Evolutionary conservation across 1,284 basidiomycete genomes (phyloP), one percentile per base, ranked within the genome.

Genomic region (Ustilago xerochloae): DNA sequence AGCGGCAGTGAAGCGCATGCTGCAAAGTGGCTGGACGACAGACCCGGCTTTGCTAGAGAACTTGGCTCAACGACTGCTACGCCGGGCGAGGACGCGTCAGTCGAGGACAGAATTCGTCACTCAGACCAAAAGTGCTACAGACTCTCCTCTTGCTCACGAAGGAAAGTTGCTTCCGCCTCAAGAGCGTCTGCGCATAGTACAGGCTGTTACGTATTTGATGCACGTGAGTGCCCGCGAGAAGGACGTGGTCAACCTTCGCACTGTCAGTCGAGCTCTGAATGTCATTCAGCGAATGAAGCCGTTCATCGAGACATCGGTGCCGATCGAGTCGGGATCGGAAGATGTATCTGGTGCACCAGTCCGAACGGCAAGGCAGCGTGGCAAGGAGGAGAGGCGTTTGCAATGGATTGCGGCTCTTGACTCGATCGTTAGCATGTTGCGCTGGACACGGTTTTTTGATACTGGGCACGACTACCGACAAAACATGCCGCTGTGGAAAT

Each of bases 391-490:
- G 24, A 24, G 47, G 18, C 56, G 52, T 1, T 13, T 56, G 35
- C 54, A 45, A 16, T 74, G 57, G 65, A 48, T 69, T 18, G 35
- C 38, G 1, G 36, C 33, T 15, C 26, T 74, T 22, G 71, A 74
- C 48, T 35, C 47, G 26, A 43, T 74, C 22, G 71, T 74, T 15
- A 24, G 53, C 15, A n/a, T 57, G 51, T 28, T 69, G 26, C 62
- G 71, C 29, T 74, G 71, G 71, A 53, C 65, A 16, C 41, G 16
- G 15, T 56, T 56, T 20, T 74, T 74, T 29, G 71, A 74, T 59
- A 65, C 43, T 3, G 71, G 71, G 20, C 45, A 63, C 24, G 65
- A 74, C 28, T 55, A 59, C 10, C 54, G 65, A 22, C 55, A 50
- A 2, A 51, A 39, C 7, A 35, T 63, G 18, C 58, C 62, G 16